Percentiles rank a stretch among this genome's conserved stretches.
phyloP scores from a whole-genome alignment of 2,329 filamentous ascomycete species.

The Aureobasidium sp. region DNA sequence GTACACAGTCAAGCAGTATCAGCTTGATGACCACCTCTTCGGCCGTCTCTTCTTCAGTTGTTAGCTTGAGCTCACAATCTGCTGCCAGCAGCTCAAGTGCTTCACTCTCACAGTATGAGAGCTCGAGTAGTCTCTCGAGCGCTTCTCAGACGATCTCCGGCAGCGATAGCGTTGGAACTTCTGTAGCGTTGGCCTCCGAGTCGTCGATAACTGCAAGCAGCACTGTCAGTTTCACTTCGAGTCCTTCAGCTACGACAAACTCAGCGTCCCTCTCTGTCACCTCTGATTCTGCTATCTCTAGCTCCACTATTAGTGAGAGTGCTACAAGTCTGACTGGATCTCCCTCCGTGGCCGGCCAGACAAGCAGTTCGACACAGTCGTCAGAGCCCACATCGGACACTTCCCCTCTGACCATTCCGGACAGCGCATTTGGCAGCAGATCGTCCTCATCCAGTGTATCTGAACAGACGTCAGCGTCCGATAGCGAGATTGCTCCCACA shows the following conservation, averaged over 20 bases:
- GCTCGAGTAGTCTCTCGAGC: background rate
- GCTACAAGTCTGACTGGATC: too few species aligned
- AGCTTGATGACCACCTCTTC: background rate
- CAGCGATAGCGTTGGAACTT: background rate
- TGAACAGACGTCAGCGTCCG: background rate
- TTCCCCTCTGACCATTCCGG: background rate
- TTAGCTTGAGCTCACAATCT: background rate
- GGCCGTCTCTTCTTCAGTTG: background rate
- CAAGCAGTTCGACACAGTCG: background rate
- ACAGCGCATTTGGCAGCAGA: background rate
- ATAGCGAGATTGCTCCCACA: too few species aligned
- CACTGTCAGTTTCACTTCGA: background rate
- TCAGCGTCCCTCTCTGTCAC: background rate
- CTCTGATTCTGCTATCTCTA: background rate
- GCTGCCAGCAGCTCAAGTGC: background rate
- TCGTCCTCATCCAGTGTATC: background rate
- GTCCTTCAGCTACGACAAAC: background rate
- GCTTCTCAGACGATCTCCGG: background rate
- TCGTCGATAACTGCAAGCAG: background rate
- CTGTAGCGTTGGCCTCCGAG: background rate
- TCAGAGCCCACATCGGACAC: too few species aligned
- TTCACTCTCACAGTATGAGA: background rate
- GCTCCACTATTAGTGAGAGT: background rate
- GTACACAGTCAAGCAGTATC: background rate
- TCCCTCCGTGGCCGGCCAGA: background rate